Percentiles rank a stretch among this genome's conserved stretches.
phyloP scores from a whole-genome alignment of 352 stramenopile genomes.

The Phytophthora uliginosa region DNA sequence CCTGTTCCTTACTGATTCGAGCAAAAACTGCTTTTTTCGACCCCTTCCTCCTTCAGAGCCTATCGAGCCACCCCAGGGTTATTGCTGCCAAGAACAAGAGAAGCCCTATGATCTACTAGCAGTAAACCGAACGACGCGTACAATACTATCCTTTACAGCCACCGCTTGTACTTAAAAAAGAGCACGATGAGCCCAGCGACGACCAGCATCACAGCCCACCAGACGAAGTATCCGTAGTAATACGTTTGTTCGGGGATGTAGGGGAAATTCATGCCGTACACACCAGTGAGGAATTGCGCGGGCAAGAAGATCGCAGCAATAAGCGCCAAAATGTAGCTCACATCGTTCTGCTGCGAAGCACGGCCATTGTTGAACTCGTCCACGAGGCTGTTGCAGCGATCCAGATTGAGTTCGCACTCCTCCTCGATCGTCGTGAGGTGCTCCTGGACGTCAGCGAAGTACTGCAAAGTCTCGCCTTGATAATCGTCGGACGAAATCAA shows the following conservation, averaged over 20 bases:
- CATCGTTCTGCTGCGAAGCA: slow-evolving; percentile 68
- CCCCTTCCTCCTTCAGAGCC: no score
- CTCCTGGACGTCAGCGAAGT: slow-evolving; percentile 86
- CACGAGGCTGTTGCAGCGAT: slow-evolving; percentile 64
- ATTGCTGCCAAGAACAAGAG: no score
- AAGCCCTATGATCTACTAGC: no score
- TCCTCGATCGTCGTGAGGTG: slow-evolving; percentile 77
- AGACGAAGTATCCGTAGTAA: slow-evolving; percentile 79
- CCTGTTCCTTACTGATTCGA: not conserved
- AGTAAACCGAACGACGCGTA: no score
- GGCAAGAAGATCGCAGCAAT: slow-evolving; percentile 84
- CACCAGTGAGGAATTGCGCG: slow-evolving; percentile 82
- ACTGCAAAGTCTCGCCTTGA: slow-evolving; percentile 69
- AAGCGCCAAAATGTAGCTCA: slow-evolving; percentile 81
- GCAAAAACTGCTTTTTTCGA: no score
- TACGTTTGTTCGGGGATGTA: slow-evolving; percentile 81
- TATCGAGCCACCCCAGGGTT: no score
- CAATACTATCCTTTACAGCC: slow-evolving; percentile 47
- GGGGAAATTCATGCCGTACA: slow-evolving; percentile 92
- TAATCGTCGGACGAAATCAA: slow-evolving; percentile 75
- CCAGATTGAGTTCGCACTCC: slow-evolving; percentile 81
- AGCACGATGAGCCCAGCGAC: slow-evolving; percentile 50
- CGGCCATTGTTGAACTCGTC: slow-evolving; percentile 77
- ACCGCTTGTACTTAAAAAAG: slow-evolving; percentile 77
- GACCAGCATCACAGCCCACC: slow-evolving; percentile 66